These are phyloP conservation scores for Botrytis tulipae DNA, from an alignment of 2,329 filamentous ascomycete genomes.

Conservation along the genomic window DNA sequence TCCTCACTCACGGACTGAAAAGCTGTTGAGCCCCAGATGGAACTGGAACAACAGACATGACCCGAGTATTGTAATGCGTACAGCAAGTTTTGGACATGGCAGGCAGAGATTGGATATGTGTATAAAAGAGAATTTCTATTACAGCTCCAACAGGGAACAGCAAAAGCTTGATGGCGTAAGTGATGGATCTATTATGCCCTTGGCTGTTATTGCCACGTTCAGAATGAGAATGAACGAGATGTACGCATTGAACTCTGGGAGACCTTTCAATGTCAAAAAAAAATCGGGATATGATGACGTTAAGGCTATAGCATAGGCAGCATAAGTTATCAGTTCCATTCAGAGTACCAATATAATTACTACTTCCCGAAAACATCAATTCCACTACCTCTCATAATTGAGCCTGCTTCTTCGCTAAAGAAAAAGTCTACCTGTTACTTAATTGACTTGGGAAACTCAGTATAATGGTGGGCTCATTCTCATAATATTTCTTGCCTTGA, in stretches of 20 bases:
- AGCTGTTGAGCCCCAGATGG: not conserved
- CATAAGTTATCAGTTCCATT: not conserved
- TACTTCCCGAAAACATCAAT: not conserved
- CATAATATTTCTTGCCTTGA: too few species aligned
- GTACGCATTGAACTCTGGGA: not conserved
- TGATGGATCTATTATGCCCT: not conserved
- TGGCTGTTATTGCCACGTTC: not conserved
- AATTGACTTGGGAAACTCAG: not conserved
- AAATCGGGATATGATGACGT: not conserved
- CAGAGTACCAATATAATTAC: not conserved
- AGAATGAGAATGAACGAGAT: conserved; percentile 6
- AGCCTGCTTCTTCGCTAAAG: not conserved
- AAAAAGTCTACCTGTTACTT: not conserved
- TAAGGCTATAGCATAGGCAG: not conserved
- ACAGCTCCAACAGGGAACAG: not conserved
- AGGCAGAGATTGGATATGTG: conserved; percentile 20
- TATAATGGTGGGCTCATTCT: not conserved
- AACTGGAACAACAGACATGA: conserved; percentile 5
- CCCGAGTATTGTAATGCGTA: conserved; percentile 10
- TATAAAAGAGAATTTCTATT: not conserved
- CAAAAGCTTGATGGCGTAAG: not conserved
- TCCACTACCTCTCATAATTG: not conserved
- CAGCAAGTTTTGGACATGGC: conserved; percentile 19
- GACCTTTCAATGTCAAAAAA: not conserved
- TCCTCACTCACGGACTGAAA: not conserved